phyloP scores from a whole-genome alignment of 2,329 filamentous ascomycete species.

The Exutisphaerella laricina region DNA sequence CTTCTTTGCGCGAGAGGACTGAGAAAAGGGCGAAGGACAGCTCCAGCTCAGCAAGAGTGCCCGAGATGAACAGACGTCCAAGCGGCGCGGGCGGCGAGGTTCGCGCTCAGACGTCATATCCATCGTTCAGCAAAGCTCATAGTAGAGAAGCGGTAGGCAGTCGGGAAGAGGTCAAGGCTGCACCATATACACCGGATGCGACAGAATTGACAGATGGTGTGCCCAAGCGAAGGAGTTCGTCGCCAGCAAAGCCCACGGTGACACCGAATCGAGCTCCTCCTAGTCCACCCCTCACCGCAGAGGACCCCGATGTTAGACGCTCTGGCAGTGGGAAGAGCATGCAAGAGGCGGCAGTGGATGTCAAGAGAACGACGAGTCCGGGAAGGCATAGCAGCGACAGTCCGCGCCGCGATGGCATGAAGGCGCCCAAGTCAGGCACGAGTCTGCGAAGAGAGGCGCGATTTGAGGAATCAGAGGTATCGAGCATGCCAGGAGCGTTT shows the following conservation, averaged over 20 bases:
- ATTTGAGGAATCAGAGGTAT: constrained; percentile 39
- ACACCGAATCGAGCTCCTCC: constrained; percentile 37
- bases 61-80: constrained; percentile 44
- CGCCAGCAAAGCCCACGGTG: constrained; percentile 19
- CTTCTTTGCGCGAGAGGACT: not conserved
- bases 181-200: constrained; percentile 36
- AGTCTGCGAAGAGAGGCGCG: constrained; percentile 39
- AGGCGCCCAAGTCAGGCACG: constrained; percentile 38
- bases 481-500: constrained; percentile 34
- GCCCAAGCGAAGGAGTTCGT: constrained; percentile 27
- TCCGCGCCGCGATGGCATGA: constrained; percentile 34
- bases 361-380: constrained; percentile 34
- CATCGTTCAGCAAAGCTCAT: constrained; percentile 80
- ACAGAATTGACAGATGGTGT: constrained; percentile 37
- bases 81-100: constrained; percentile 28
- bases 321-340: constrained; percentile 43
- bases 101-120: constrained; percentile 58
- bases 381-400: constrained; percentile 41
- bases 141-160: constrained; percentile 78
- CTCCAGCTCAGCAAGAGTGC: constrained; percentile 28
- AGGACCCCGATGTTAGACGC: constrained; percentile 41
- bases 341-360: constrained; percentile 35
- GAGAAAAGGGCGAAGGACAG: constrained; percentile 24
- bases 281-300: constrained; percentile 43
- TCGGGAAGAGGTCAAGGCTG: constrained; percentile 37